Evolutionary conservation across 108 stramenopile species (phyloP), one percentile per base, ranked within the genome.

Genomic region (Conticribra weissflogii): DNA sequence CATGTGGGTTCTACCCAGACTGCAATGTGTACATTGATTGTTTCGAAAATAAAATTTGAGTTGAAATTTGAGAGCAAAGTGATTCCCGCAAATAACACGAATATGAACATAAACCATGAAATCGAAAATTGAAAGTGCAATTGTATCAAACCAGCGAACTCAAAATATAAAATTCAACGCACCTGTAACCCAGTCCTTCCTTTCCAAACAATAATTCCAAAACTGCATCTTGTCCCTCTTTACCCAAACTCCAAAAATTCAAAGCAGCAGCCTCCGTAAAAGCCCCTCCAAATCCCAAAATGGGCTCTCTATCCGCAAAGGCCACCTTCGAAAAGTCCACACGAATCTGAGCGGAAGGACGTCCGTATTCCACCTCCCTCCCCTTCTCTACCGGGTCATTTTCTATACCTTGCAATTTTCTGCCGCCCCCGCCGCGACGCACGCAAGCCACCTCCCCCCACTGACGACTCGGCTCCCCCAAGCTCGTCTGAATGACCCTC

Each of bases 261-360:
- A 93, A 69, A 15, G 93, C 86, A 7, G 95, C 56, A 1, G 96
- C 90, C 68, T 98, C 98, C n/a, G 98, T 98, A 71, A 98, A 98
- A 4, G 98, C 98, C 7, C 92, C 98, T 0, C 98, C 98, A 78
- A 98, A 98, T 25, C 98, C 98, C 4, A 94, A 27, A 51, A 98
- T 96, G 46, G 88, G 85, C 7, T 4, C 2, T 3, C 86, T 79
- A n/a, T 88, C 45, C 8, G 66, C 52, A 68, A 89, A 89, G 34
- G 87, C 69, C 12, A 63, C 45, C 3, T 48, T 53, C 24, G 49
- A 36, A 67, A 86, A 80, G 50, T 90, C 59, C 14, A 81, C 76
- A 19, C 79, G 31, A 19, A 94, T 65, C 27, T 75, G 76, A 4
- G 92, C 89, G 49, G 87, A 85, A 16, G 89, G 89, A 31, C 59